Conservation (phyloP, 129 eudicot species). For the Solidago caesia region DNA sequence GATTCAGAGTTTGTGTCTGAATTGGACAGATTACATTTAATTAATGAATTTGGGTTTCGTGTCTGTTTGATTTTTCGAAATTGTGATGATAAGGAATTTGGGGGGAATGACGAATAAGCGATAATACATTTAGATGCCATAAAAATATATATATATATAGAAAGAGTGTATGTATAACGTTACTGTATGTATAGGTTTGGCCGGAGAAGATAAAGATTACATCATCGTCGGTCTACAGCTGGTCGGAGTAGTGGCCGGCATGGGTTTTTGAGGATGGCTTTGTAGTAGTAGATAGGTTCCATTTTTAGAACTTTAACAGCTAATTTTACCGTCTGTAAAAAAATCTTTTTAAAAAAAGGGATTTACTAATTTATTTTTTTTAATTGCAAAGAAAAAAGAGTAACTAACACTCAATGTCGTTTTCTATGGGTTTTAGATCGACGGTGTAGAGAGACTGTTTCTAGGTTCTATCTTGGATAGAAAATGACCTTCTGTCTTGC, state of each 20-base stretch:
- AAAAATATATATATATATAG: neutral
- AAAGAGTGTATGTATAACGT: slow-evolving; percentile 22
- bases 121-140: slow-evolving; percentile 59
- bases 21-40: slow-evolving; percentile 27
- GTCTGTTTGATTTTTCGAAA: slow-evolving; percentile 27
- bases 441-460: too few species aligned
- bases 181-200: slow-evolving; percentile 21
- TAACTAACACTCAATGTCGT: too few species aligned
- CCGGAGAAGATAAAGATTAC: slow-evolving; percentile 18
- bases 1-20: slow-evolving; percentile 41
- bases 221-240: slow-evolving; percentile 15
- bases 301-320: neutral
- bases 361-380: too few species aligned
- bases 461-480: too few species aligned
- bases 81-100: slow-evolving; percentile 27
- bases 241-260: slow-evolving; percentile 33
- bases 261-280: neutral
- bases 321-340: too few species aligned
- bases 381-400: too few species aligned
- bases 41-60: slow-evolving; percentile 20
- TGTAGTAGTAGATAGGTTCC: slow-evolving; percentile 26
- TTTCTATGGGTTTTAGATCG: too few species aligned
- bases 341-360: too few species aligned
- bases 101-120: slow-evolving; percentile 43
- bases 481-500: too few species aligned